A percentile compares a stretch with the other conserved stretches of the same genome.
phyloP scores from a whole-genome alignment of 371 early-diverging fungal genomes.

The Lichtheimia ramosa region DNA sequence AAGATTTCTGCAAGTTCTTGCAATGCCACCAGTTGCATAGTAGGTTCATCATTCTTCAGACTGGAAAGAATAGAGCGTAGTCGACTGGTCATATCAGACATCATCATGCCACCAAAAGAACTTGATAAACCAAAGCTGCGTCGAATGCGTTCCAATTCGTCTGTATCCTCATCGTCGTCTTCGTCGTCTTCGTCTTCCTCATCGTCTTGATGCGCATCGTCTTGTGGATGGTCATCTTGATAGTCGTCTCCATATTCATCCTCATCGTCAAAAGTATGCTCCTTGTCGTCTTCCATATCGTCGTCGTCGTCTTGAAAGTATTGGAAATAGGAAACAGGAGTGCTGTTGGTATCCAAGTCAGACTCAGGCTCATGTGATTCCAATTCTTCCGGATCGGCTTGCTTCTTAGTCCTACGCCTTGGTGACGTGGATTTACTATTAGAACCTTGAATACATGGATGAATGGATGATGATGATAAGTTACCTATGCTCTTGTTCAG shows the following conservation, averaged over 20 bases:
- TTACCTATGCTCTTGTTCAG: constrained; percentile 1
- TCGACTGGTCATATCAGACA: constrained; percentile 44
- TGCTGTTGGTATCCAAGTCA: constrained; percentile 6
- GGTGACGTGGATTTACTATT: not conserved
- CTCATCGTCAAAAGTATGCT: constrained; percentile 2
- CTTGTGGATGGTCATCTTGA: constrained; percentile 17
- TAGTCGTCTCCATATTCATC: not conserved
- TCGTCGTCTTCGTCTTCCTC: constrained; percentile 29
- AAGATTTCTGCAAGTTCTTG: constrained; percentile 70
- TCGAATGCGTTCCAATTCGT: constrained; percentile 40
- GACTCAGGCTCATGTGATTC: constrained; percentile 10
- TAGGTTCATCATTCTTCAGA: constrained; percentile 58
- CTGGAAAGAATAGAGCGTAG: constrained; percentile 52
- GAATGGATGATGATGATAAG: not conserved
- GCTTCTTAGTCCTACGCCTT: constrained; percentile 17
- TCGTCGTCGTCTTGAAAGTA: constrained; percentile 13
- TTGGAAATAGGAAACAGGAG: constrained; percentile 19
- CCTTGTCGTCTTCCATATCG: constrained; percentile 7
- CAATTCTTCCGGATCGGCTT: constrained; percentile 23
- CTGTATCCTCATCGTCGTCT: constrained; percentile 41
- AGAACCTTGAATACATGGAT: too few relatives aligned
- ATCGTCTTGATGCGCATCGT: constrained; percentile 24
- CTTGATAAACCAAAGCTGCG: constrained; percentile 47
- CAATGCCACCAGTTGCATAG: constrained; percentile 64
- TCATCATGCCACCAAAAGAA: constrained; percentile 43